phyloP scores from a whole-genome alignment of 140 eudicot genomes.

The Stevia rebaudiana region DNA sequence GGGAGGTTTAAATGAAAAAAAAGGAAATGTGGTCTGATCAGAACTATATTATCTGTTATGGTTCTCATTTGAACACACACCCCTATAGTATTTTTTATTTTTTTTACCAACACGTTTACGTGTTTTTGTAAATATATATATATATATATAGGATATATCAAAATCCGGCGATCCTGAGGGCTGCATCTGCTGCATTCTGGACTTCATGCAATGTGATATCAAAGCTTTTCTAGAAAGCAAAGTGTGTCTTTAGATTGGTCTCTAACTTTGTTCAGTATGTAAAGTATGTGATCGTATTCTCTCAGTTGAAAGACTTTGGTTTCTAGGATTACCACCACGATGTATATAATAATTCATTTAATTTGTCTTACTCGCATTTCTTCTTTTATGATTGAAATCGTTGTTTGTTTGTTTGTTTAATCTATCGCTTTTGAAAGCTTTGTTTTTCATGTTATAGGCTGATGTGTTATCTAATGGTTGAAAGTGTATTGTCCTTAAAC shows the following conservation, averaged over 20 bases:
- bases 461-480: not conserved
- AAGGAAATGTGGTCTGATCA: no score
- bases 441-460: not conserved
- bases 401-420: slow-evolving; percentile 25
- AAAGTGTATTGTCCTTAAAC: no score
- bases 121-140: not conserved
- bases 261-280: slow-evolving; percentile 19
- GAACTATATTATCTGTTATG: no score
- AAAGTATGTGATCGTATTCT: slow-evolving; percentile 5
- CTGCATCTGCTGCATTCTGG: slow-evolving; percentile 97
- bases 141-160: slow-evolving; percentile 63
- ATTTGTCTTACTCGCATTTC: slow-evolving; percentile 16
- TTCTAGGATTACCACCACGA: slow-evolving; percentile 14
- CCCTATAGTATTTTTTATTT: not conserved
- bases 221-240: slow-evolving; percentile 55
- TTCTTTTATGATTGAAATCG: slow-evolving; percentile 15
- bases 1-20: not conserved
- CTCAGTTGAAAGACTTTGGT: not conserved
- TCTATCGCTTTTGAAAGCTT: not conserved
- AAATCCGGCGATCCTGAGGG: slow-evolving; percentile 83
- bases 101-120: not conserved
- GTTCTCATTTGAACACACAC: not conserved
- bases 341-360: slow-evolving; percentile 33
- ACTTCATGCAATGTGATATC: slow-evolving; percentile 90
- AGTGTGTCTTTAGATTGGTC: slow-evolving; percentile 6